Conservation (phyloP, 371 early-diverging fungal species). For the Mucor indicus region DNA sequence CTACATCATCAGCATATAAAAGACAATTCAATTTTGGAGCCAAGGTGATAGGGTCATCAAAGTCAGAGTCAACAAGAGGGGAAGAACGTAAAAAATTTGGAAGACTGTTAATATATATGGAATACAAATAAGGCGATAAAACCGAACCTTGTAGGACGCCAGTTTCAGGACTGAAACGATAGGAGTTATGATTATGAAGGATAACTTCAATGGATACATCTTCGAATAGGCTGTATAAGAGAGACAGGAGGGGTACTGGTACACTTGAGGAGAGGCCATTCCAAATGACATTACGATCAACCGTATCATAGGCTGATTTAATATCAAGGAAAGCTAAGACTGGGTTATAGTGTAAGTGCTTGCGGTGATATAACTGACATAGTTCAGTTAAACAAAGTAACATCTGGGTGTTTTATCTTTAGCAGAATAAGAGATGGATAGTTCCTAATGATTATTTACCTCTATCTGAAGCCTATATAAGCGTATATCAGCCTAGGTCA, state of each 20-base stretch:
- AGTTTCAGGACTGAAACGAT: slow-evolving; percentile 5
- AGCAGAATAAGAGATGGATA: too few relatives aligned
- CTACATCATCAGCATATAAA: slow-evolving; percentile 7
- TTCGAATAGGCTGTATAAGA: slow-evolving; percentile 10
- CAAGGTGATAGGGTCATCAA: too few relatives aligned
- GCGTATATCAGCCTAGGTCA: too few relatives aligned
- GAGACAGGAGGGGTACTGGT: not conserved
- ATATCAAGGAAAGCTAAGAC: slow-evolving; percentile 17
- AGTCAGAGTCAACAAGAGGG: too few relatives aligned
- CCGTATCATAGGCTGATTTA: slow-evolving; percentile 22
- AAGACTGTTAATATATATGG: slow-evolving; percentile 21
- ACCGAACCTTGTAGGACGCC: slow-evolving; percentile 31
- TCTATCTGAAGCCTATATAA: too few relatives aligned
- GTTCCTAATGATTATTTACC: too few relatives aligned
- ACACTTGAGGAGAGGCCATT: not conserved
- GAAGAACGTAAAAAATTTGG: slow-evolving; percentile 4
- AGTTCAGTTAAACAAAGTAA: slow-evolving; percentile 7
- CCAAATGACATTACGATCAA: slow-evolving; percentile 14
- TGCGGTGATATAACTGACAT: not conserved
- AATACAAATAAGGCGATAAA: slow-evolving; percentile 20
- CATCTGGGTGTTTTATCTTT: too few relatives aligned
- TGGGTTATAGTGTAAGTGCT: not conserved
- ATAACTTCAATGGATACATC: slow-evolving; percentile 7
- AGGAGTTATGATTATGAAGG: not conserved
- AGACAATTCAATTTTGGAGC: not conserved